A percentile compares a stretch with the other conserved stretches of the same genome.
Conservation (phyloP, 345 rosid species). For the Salix dunnii region DNA sequence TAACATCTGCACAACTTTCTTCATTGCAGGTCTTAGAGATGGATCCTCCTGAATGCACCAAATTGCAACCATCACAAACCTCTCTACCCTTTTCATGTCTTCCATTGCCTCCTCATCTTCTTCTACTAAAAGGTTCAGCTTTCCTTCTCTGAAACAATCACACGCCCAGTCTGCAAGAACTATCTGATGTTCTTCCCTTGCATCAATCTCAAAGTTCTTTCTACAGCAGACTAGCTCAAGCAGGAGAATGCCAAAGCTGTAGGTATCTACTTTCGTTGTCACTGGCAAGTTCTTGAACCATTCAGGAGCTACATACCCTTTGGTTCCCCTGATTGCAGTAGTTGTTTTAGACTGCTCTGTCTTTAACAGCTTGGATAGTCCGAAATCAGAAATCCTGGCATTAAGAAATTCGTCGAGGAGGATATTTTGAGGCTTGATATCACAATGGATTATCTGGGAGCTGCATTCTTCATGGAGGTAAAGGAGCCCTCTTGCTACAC, state of each 20-base stretch:
- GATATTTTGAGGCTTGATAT: constrained; percentile 44
- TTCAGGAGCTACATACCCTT: constrained; percentile 43
- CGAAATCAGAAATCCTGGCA: constrained; percentile 35
- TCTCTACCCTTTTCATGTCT: constrained; percentile 6
- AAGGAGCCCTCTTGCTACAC: constrained; percentile 33
- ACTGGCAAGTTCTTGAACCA: constrained; percentile 43
- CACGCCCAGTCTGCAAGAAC: constrained; percentile 14
- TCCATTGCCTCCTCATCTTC: constrained; percentile 23
- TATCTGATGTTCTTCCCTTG: background rate
- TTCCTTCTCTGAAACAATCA: constrained; percentile 20
- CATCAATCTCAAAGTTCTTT: background rate
- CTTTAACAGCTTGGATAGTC: constrained; percentile 37
- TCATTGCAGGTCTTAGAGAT: background rate
- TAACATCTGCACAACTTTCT: constrained; percentile 14
- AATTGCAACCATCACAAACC: constrained; percentile 6
- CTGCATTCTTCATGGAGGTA: constrained; percentile 42
- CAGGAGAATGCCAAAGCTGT: constrained; percentile 26
- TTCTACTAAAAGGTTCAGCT: constrained; percentile 1
- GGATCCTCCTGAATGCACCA: constrained; percentile 18
- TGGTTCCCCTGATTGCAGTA: constrained; percentile 36
- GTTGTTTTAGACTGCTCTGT: constrained; percentile 25
- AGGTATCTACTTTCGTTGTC: constrained; percentile 44
- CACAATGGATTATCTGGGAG: constrained; percentile 40
- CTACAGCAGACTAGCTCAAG: constrained; percentile 7
- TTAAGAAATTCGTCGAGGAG: constrained; percentile 23